phyloP scores from a whole-genome alignment of 2,329 filamentous ascomycete genomes.

The Huntiella omanensis region DNA sequence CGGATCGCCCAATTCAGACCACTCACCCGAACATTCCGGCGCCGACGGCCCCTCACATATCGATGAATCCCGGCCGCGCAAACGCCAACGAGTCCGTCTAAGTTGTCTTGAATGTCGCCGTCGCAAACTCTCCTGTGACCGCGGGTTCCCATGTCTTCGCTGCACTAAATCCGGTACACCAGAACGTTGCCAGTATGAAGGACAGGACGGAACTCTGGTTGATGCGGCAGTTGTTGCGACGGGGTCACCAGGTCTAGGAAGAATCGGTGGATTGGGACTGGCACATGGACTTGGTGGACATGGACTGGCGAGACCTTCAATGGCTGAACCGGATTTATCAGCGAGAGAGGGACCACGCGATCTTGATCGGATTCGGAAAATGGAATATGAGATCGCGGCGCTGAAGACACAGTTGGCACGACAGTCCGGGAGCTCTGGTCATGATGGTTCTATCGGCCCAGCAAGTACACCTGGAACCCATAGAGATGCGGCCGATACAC shows the following conservation, averaged over 20 bases:
- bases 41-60: neutral
- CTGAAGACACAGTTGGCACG: slow-evolving; percentile 33
- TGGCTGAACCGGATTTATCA: slow-evolving; percentile 17
- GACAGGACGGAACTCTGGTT: slow-evolving; percentile 31
- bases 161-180: slow-evolving; percentile 43
- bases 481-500: slow-evolving; percentile 21
- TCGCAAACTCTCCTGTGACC: slow-evolving; percentile 41
- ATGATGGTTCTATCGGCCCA: slow-evolving; percentile 9
- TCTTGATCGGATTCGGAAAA: slow-evolving; percentile 37
- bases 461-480: slow-evolving; percentile 18
- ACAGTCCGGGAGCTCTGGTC: slow-evolving; percentile 19
- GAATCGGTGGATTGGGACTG: slow-evolving; percentile 18
- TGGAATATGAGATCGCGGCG: slow-evolving; percentile 40
- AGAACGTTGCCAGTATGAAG: slow-evolving; percentile 40
- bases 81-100: slow-evolving; percentile 39
- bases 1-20: neutral
- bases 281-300: neutral
- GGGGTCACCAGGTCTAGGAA: slow-evolving; percentile 24
- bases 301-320: slow-evolving; percentile 19
- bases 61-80: slow-evolving; percentile 24
- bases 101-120: slow-evolving; percentile 42
- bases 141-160: slow-evolving; percentile 41
- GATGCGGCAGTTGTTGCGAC: slow-evolving; percentile 20
- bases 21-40: neutral
- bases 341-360: slow-evolving; percentile 23